Evolutionary conservation across 179 eudicot species (phyloP).

Genomic region (Carnegiea gigantea): DNA sequence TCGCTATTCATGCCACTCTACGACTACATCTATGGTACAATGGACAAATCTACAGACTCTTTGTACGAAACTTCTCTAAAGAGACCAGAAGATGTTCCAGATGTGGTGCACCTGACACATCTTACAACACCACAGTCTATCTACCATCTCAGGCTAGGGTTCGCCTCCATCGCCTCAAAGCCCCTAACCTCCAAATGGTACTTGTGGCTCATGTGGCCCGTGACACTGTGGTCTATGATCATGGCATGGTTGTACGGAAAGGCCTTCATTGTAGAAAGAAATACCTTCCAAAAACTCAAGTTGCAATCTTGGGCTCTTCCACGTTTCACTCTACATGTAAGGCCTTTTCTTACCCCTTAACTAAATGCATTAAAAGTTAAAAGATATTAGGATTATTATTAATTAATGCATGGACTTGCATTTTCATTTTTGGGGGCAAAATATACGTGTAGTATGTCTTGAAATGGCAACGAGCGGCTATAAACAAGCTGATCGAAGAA

Average conservation of each 20-base stretch:
- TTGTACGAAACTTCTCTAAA: conserved; percentile 46
- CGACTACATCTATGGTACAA: conserved; percentile 62
- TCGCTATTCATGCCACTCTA: conserved; percentile 75
- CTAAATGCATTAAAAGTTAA: background rate
- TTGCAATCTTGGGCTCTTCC: conserved; percentile 31
- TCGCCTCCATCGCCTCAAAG: conserved; percentile 55
- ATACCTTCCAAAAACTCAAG: conserved; percentile 45
- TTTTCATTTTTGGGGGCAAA: background rate
- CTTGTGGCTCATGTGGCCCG: conserved; percentile 61
- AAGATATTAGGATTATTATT: background rate
- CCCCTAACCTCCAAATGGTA: conserved; percentile 58
- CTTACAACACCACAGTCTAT: conserved; percentile 61
- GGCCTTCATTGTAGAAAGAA: conserved; percentile 52
- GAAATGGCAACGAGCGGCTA: conserved; percentile 43
- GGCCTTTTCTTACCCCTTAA: background rate
- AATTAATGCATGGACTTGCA: too few relatives aligned
- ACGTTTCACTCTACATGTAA: conserved; percentile 23
- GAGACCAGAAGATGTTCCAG: conserved; percentile 40
- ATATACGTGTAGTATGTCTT: conserved; percentile 39
- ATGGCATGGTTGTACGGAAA: conserved; percentile 43
- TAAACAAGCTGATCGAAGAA: conserved; percentile 50
- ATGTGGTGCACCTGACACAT: conserved; percentile 65
- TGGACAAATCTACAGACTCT: conserved; percentile 50
- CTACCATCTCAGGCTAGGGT: conserved; percentile 56
- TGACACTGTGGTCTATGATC: conserved; percentile 51